Evolutionary conservation across 345 rosid genomes (phyloP).

Genomic region (Eutrema heterophyllum): DNA sequence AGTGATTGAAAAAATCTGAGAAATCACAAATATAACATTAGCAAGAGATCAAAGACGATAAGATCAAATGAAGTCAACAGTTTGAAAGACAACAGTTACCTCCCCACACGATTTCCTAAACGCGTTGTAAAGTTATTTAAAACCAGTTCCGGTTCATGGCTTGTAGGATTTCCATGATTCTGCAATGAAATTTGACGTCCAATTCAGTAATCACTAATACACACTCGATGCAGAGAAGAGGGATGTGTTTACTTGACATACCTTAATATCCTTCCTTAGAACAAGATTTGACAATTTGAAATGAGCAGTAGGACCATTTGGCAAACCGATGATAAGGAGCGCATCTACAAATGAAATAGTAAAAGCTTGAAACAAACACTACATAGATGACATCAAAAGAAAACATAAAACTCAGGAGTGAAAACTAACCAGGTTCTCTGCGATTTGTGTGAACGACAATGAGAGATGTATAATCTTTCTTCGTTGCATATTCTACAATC

Average conservation of each 20-base stretch:
- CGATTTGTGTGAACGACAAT: conserved; percentile 84
- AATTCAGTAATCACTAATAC: not conserved
- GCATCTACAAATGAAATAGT: conserved; percentile 50
- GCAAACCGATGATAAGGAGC: conserved; percentile 72
- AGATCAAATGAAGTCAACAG: not conserved
- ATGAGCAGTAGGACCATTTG: conserved; percentile 94
- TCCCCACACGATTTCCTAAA: conserved; percentile 86
- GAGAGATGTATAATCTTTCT: conserved; percentile 71
- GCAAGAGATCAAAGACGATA: not conserved
- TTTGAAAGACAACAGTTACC: conserved; percentile 37
- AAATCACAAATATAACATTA: not conserved
- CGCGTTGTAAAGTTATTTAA: conserved; percentile 86
- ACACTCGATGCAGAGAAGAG: not conserved
- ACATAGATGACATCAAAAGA: not conserved
- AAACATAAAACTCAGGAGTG: not conserved
- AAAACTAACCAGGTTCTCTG: conserved; percentile 79
- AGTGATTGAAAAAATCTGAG: conserved; percentile 74
- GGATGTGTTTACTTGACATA: not conserved
- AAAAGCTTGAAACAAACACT: not conserved
- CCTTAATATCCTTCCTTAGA: conserved; percentile 91
- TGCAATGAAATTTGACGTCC: conserved; percentile 8
- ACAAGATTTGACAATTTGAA: conserved; percentile 84
- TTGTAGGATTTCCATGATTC: conserved; percentile 95
- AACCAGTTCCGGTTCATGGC: conserved; percentile 84
- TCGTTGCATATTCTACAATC: conserved; percentile 86